Evolutionary conservation across 2,329 filamentous ascomycete species (phyloP).

Genomic region (Calycina marina): DNA sequence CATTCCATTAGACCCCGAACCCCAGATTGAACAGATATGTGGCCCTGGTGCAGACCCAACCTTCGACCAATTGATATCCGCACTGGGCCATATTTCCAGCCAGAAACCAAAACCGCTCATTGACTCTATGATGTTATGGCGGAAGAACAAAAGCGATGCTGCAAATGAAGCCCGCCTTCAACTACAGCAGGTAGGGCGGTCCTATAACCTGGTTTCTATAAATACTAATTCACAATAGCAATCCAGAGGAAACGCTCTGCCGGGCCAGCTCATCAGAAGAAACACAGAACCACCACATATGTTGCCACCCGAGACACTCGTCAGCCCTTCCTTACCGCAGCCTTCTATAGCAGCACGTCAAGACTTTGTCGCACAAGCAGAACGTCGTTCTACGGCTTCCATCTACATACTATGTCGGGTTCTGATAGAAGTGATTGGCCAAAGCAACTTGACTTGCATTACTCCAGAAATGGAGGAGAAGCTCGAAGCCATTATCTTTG

Average conservation of each 20-base stretch:
- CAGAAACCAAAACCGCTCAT: slow-evolving; percentile 91
- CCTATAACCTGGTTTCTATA: neutral
- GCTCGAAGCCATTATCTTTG: slow-evolving; percentile 88
- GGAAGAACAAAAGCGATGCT: slow-evolving; percentile 86
- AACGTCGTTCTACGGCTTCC: slow-evolving; percentile 82
- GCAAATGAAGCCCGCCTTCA: slow-evolving; percentile 53
- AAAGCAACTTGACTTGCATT: slow-evolving; percentile 71
- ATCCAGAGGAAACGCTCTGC: slow-evolving; percentile 12
- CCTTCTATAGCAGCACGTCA: slow-evolving; percentile 34
- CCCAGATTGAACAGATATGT: slow-evolving; percentile 77
- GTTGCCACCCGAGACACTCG: slow-evolving; percentile 10
- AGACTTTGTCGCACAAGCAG: slow-evolving; percentile 63
- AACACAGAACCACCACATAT: slow-evolving; percentile 52
- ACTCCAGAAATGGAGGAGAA: slow-evolving; percentile 88
- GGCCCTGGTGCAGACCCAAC: slow-evolving; percentile 74
- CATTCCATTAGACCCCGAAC: slow-evolving; percentile 64
- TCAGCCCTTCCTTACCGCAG: slow-evolving; percentile 6
- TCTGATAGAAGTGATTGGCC: slow-evolving; percentile 82
- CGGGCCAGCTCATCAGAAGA: slow-evolving; percentile 39
- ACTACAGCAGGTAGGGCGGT: slow-evolving; percentile 32
- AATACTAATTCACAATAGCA: slow-evolving; percentile 3
- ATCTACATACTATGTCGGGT: slow-evolving; percentile 94
- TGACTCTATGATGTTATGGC: slow-evolving; percentile 96
- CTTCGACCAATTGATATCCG: slow-evolving; percentile 89
- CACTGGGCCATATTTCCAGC: slow-evolving; percentile 85